Evolutionary conservation across 768 basidiomycete genomes (phyloP).

Genomic region (Cytidiella melzeri): DNA sequence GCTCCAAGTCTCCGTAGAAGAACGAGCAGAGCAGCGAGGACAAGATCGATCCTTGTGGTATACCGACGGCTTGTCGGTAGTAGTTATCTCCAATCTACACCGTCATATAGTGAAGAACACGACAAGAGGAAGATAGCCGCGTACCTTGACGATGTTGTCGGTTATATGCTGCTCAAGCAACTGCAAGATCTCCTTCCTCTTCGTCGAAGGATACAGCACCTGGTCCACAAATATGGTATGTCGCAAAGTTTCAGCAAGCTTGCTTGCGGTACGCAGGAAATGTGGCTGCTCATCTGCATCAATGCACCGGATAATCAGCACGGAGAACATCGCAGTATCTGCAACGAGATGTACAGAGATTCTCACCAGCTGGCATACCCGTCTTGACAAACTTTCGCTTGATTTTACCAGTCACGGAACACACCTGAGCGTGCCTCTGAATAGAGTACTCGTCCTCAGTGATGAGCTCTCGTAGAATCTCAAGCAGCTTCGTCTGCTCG

Average conservation of each 20-base stretch:
- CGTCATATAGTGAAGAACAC: neutral
- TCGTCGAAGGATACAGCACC: constrained; percentile 48
- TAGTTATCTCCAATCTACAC: constrained; percentile 71
- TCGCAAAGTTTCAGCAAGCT: constrained; percentile 59
- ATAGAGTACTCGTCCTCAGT: constrained; percentile 71
- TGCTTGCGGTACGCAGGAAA: constrained; percentile 64
- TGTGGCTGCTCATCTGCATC: constrained; percentile 64
- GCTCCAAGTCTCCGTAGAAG: constrained; percentile 92
- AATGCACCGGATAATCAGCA: neutral
- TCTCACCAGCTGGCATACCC: constrained; percentile 61
- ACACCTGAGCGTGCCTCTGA: constrained; percentile 64
- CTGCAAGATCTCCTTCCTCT: constrained; percentile 54
- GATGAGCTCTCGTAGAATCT: constrained; percentile 67
- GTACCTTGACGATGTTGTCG: constrained; percentile 86
- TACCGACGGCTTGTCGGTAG: constrained; percentile 88
- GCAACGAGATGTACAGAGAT: neutral
- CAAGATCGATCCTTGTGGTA: constrained; percentile 97
- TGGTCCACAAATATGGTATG: constrained; percentile 86
- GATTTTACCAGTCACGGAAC: constrained; percentile 47
- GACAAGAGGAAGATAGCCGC: neutral
- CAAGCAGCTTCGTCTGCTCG: constrained; percentile 77
- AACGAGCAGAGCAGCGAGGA: constrained; percentile 90
- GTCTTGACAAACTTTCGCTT: constrained; percentile 51
- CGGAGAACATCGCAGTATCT: neutral
- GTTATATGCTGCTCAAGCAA: constrained; percentile 87